These are phyloP conservation scores for Xylariales sp. DNA, from an alignment of 2,329 filamentous ascomycete genomes.

Conservation along the genomic window DNA sequence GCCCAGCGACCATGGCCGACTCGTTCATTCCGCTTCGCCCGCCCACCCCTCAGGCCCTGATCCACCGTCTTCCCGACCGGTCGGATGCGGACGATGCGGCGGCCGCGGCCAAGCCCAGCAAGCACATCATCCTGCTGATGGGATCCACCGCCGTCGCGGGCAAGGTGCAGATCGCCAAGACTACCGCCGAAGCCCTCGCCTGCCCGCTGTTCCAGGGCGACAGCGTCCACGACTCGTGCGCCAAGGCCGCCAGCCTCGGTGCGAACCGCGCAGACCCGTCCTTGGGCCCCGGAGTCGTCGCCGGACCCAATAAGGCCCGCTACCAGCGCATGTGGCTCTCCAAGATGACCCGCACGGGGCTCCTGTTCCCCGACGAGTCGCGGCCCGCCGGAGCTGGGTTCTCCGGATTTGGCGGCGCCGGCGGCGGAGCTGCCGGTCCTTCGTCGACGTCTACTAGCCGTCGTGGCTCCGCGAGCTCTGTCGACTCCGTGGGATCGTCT, in stretches of 20 bases:
- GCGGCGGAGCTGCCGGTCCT: no score
- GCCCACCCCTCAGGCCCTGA: slow-evolving; percentile 16
- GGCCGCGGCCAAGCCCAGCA: slow-evolving; percentile 11
- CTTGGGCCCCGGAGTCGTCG: no score
- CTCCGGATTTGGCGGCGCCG: slow-evolving; percentile 22
- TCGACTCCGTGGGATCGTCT: no score
- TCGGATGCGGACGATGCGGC: slow-evolving; percentile 5
- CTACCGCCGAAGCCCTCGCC: slow-evolving; percentile 17
- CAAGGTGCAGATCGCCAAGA: slow-evolving; percentile 22
- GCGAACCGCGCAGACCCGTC: background rate
- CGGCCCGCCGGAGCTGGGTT: slow-evolving; percentile 22
- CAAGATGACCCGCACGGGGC: slow-evolving; percentile 25
- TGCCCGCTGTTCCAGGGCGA: slow-evolving; percentile 23
- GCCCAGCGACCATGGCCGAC: background rate
- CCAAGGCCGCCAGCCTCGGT: slow-evolving; percentile 21
- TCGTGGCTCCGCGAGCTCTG: no score
- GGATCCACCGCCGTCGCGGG: slow-evolving; percentile 20
- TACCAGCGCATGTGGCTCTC: slow-evolving; percentile 27
- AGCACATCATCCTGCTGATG: slow-evolving; percentile 22
- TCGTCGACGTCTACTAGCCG: slow-evolving; percentile 19
- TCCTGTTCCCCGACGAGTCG: slow-evolving; percentile 26
- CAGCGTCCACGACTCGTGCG: slow-evolving; percentile 22
- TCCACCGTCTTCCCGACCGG: slow-evolving; percentile 21
- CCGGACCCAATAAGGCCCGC: slow-evolving; percentile 16
- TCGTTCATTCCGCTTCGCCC: slow-evolving; percentile 11